Evolutionary conservation across 495 filamentous ascomycete species (phyloP).

Genomic region (Aspergillus bertholletiae): DNA sequence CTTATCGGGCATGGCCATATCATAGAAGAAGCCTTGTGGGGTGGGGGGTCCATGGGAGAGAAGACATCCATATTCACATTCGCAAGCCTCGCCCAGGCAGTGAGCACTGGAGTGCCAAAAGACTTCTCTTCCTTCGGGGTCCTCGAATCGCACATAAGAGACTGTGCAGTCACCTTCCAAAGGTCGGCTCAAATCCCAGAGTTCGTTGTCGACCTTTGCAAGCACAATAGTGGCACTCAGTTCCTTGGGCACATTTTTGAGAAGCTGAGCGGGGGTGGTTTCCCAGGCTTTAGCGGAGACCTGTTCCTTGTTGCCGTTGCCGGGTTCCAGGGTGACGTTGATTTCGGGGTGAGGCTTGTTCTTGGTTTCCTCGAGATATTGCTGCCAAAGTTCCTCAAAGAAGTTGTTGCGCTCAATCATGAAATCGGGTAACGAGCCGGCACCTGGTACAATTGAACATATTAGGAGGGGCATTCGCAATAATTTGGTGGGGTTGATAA

Average conservation of each 20-base stretch:
- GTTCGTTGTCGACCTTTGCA: slow-evolving; percentile 69
- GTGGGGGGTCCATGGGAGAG: slow-evolving; percentile 91
- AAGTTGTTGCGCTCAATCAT: slow-evolving; percentile 77
- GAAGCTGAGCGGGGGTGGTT: slow-evolving; percentile 50
- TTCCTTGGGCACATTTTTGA: slow-evolving; percentile 51
- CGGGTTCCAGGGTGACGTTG: slow-evolving; percentile 47
- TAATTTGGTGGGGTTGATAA: slow-evolving; percentile 15
- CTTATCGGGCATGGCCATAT: slow-evolving; percentile 81
- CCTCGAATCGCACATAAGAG: slow-evolving; percentile 76
- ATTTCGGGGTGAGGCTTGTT: slow-evolving; percentile 45
- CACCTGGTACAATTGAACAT: slow-evolving; percentile 18
- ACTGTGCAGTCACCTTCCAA: slow-evolving; percentile 74
- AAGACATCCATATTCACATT: slow-evolving; percentile 83
- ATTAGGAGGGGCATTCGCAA: slow-evolving; percentile 27
- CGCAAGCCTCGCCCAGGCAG: slow-evolving; percentile 87
- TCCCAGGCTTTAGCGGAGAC: slow-evolving; percentile 50
- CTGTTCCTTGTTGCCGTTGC: slow-evolving; percentile 39
- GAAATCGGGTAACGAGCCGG: slow-evolving; percentile 66
- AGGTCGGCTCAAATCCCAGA: slow-evolving; percentile 92
- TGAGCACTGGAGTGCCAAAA: slow-evolving; percentile 96
- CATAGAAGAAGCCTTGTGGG: slow-evolving; percentile 95
- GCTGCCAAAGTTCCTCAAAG: slow-evolving; percentile 83
- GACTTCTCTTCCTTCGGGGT: slow-evolving; percentile 77
- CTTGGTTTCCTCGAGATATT: slow-evolving; percentile 68
- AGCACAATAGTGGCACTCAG: slow-evolving; percentile 60